Evolutionary conservation across 805 yeast genomes (phyloP), one percentile per base, ranked within the genome.

Genomic region (Metschnikowia bowlesiae): DNA sequence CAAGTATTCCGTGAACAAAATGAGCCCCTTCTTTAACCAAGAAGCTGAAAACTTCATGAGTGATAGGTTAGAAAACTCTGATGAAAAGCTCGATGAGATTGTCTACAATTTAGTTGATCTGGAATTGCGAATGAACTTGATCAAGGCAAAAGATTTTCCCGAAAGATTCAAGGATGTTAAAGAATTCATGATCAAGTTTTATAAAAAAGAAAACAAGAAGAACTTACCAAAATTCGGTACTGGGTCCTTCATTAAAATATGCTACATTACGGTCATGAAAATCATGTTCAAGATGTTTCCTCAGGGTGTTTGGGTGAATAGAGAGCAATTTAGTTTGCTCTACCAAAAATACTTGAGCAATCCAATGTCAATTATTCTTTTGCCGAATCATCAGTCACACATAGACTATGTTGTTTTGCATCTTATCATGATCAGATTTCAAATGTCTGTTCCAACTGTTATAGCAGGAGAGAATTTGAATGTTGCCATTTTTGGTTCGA

Each of bases 391-490:
- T 64, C 80, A 80, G 61, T 78, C 84, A 9, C 87, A 82, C 59
- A 68, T 81, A 38, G 87, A 82, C 62, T 82, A 82, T 60, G 79
- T 82, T 46, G 76, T 82, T 48, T 59, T 82, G 44, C 85, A 82
- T 56, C 69, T 80, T 47, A 66, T 80, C 32, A 70, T 80, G 52
- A 72, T 80, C 55, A 66, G 85, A 33, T 72, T 81, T 55, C 81
- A 80, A 29, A 62, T 82, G 48, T 70, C 84, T 3, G 62, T 74
- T 9, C 87, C 87, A 1, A 64, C 76, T 5, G 84, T 82, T 6
- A 78, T 82, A 35, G 86, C 87, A 1, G 87, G 87, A n/a, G 85
- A 82, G 45, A 82, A 82, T 60, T 73, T 82, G 59, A 81, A 82
- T 57, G 81, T 82, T 41, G 79, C 84, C 1, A 65, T 81, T 6